phyloP scores from a whole-genome alignment of 192 early-diverging fungal species.

The Cetraspora pellucida region DNA sequence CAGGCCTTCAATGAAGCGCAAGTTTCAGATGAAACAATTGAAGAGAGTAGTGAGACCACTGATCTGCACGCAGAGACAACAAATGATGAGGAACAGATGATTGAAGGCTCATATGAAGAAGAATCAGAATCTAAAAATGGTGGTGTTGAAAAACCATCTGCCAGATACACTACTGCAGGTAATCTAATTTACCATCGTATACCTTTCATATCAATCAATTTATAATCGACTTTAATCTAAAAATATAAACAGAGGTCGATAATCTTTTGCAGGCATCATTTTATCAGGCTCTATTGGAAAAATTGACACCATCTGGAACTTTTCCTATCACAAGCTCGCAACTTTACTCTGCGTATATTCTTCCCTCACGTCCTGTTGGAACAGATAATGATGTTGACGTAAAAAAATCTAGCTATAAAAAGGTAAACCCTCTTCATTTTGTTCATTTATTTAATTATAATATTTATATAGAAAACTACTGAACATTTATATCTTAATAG shows the following conservation, averaged over 20 bases:
- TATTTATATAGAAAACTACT: neutral
- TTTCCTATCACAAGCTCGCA: conserved; percentile 77
- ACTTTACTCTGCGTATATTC: conserved; percentile 76
- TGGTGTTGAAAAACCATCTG: neutral
- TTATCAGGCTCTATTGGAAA: conserved; percentile 69
- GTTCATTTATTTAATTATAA: neutral
- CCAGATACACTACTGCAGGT: conserved; percentile 4
- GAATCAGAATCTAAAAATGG: neutral
- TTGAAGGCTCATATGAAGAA: neutral
- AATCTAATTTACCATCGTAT: neutral
- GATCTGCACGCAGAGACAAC: too few relatives aligned
- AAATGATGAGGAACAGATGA: neutral
- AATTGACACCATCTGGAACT: conserved; percentile 60
- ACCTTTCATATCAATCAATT: conserved; percentile 1
- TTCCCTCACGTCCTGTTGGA: conserved; percentile 64
- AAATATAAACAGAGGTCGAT: conserved; percentile 65
- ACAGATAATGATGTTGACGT: conserved; percentile 67
- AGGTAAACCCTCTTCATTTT: conserved; percentile 35
- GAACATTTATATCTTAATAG: neutral
- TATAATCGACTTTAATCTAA: conserved; percentile 21
- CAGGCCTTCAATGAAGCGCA: too few relatives aligned
- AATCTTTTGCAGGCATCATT: conserved; percentile 68
- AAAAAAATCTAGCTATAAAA: conserved; percentile 85
- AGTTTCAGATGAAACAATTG: conserved; percentile 30
- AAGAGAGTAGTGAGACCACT: neutral